phyloP scores from a whole-genome alignment of 2,329 filamentous ascomycete genomes.

The Beauveria bassiana region DNA sequence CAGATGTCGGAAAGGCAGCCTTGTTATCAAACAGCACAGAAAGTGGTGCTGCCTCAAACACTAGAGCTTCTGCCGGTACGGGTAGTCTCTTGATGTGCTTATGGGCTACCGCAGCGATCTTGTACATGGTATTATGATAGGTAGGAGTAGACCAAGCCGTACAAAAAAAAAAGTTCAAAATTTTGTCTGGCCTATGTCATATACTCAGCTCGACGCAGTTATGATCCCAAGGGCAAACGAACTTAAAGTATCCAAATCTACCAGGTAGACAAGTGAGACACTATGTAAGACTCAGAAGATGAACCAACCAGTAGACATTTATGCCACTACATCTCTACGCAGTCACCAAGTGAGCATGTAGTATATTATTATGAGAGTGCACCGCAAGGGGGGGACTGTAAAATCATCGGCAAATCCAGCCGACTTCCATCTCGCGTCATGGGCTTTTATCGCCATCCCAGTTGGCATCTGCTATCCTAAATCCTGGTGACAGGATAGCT shows the following conservation, averaged over 20 bases:
- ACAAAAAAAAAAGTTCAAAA: no score
- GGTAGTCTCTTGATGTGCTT: background rate
- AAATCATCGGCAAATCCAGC: conserved; percentile 13
- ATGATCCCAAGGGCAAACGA: no score
- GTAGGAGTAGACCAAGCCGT: no score
- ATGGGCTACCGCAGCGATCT: background rate
- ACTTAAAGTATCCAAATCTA: background rate
- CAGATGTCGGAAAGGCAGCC: conserved; percentile 18
- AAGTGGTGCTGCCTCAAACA: background rate
- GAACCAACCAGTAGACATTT: background rate
- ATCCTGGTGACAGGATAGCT: conserved; percentile 5
- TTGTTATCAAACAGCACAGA: conserved; percentile 20
- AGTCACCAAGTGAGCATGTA: conserved; percentile 9
- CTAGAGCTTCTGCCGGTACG: background rate
- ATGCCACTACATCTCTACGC: conserved; percentile 1
- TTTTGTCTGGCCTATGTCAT: no score
- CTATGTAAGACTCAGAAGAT: background rate
- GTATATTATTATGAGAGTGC: conserved; percentile 11
- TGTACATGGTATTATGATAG: background rate
- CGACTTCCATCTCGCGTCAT: conserved; percentile 12
- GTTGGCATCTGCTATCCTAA: conserved; percentile 13
- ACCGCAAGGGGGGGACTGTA: conserved; percentile 7
- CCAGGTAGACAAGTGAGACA: conserved; percentile 3
- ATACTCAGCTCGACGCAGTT: no score
- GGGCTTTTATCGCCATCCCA: conserved; percentile 14